Evolutionary conservation across 768 basidiomycete genomes (phyloP).

Genomic region (Cystofilobasidium capitatum): DNA sequence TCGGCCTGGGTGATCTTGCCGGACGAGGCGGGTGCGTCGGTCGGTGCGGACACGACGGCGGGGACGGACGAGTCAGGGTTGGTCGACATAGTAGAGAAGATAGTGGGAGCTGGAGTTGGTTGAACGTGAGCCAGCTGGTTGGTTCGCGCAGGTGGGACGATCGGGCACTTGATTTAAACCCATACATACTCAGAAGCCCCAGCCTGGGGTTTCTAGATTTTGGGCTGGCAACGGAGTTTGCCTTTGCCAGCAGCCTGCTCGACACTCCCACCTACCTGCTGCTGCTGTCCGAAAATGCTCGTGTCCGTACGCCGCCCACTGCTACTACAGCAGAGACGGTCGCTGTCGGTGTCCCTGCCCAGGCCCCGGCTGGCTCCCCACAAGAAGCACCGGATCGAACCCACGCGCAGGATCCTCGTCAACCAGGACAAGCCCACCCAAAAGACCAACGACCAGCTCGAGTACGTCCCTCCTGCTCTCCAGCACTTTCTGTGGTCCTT

Average conservation of each 20-base stretch:
- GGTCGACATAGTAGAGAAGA: conserved; percentile 15
- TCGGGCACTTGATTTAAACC: too few relatives aligned
- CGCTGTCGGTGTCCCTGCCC: background rate
- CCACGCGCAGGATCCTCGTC: background rate
- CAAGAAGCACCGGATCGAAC: background rate
- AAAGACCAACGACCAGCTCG: background rate
- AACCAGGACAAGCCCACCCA: background rate
- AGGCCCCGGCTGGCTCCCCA: background rate
- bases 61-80: conserved; percentile 20
- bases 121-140: background rate
- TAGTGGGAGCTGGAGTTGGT: too few relatives aligned
- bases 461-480: background rate
- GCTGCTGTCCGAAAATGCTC: too few relatives aligned
- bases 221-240: too few relatives aligned
- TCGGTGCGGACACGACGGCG: conserved; percentile 15
- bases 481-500: background rate
- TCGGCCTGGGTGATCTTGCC: conserved; percentile 25
- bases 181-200: too few relatives aligned
- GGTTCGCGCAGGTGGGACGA: background rate
- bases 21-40: background rate
- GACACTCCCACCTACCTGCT: too few relatives aligned
- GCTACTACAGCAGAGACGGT: too few relatives aligned
- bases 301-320: too few relatives aligned
- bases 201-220: too few relatives aligned
- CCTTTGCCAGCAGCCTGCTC: too few relatives aligned